Base-by-base conservation (phyloP, 805 yeast species). In the Barnettozyma sp. region DNA sequence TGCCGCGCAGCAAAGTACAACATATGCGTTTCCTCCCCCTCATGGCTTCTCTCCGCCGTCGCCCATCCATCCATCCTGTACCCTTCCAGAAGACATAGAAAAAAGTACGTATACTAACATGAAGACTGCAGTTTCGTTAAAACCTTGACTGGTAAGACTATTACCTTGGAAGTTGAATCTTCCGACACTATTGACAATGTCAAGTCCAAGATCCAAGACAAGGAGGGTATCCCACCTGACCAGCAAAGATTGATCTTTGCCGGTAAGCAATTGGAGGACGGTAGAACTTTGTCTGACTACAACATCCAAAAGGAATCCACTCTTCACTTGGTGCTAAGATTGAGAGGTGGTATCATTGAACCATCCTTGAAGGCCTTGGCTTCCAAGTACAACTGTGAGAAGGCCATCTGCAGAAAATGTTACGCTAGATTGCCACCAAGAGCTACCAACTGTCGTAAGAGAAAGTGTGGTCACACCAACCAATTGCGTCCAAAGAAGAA, bases 401-500 rank as follows among this genome's bases (percentile, higher is more conserved):
- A 92, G 76, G 70, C 95, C 55, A 90, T 92, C 70, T 92, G 98
- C 82, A 94, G 98, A 76, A 85, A 88, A 71, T 92, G 98, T 79
- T 92, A 92, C 82, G 97, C 98, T 62, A 92, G 98, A 81, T 88
- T 92, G 67, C 98, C 98, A 66, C 96, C 98, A 74, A 94, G 97
- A 84, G 98, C 98, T 62, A 92, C 97, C 73, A 92, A 92, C 96
- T 92, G 98, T 82, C 87, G 98, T 80, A 92, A 92, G 97, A 87
- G 97, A 86, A 92, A 92, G 82, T 92, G 98, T 76, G 98, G 98
- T 66, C 98, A 92, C 94, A 78, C 96, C 70, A 92, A 92, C 82
- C 98, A 92, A 79, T 85, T 92, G 73, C 87, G 98, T 80, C 97
- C 97, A 75, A 92, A 90, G 94, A 90, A 90, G 94, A 90, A 90